Evolutionary conservation across 805 yeast species (phyloP).

Genomic region (Wickerhamomyces bovis): DNA sequence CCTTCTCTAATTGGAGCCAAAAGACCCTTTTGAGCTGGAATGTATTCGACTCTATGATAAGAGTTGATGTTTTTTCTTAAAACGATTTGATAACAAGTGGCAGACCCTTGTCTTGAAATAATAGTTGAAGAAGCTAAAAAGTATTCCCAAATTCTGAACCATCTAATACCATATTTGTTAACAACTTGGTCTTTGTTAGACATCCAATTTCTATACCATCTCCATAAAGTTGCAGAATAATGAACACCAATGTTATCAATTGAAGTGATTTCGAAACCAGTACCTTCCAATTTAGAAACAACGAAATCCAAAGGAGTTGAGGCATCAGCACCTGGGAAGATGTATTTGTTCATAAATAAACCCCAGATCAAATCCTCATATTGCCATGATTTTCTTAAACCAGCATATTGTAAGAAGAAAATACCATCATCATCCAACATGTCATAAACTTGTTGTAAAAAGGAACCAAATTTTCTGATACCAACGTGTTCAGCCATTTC

Average conservation of each 20-base stretch:
- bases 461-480: constrained; percentile 70
- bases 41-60: constrained; percentile 75
- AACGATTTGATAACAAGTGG: constrained; percentile 85
- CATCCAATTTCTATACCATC: constrained; percentile 94
- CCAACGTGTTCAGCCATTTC: constrained; percentile 98
- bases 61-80: constrained; percentile 85
- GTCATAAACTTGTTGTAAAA: constrained; percentile 74
- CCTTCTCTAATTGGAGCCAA: constrained; percentile 51
- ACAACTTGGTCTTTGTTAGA: constrained; percentile 71
- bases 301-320: constrained; percentile 89
- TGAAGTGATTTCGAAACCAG: constrained; percentile 80
- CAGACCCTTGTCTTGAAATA: constrained; percentile 88
- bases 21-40: constrained; percentile 74
- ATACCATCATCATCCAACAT: constrained; percentile 90
- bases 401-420: constrained; percentile 84
- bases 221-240: constrained; percentile 86
- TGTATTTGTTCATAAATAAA: constrained; percentile 89
- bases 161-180: constrained; percentile 77
- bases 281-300: constrained; percentile 65
- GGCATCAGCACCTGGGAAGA: constrained; percentile 97
- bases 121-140: constrained; percentile 79
- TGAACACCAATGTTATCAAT: constrained; percentile 89
- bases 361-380: constrained; percentile 94
- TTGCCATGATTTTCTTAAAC: constrained; percentile 89
- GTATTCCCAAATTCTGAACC: constrained; percentile 93